Conservation (phyloP, 805 yeast species). For the Saccharomycopsis oosterbeekiorum region DNA sequence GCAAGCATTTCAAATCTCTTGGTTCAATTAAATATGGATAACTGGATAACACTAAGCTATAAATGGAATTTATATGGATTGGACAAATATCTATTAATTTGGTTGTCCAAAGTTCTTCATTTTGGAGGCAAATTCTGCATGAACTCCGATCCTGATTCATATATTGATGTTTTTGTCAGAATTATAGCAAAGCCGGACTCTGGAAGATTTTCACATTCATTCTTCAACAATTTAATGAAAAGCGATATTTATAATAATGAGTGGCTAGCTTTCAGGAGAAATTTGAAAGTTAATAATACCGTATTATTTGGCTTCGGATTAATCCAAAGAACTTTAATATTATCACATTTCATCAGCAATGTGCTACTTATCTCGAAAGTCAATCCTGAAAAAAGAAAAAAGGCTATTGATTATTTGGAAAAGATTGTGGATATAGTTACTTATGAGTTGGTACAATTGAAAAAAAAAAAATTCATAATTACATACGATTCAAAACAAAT, state of each 20-base stretch:
- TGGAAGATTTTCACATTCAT: neutral
- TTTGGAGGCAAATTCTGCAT: constrained; percentile 3
- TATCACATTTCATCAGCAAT: constrained; percentile 1
- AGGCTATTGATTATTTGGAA: neutral
- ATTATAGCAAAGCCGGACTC: constrained; percentile 1
- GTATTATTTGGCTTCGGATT: constrained; percentile 2
- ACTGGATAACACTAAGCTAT: constrained; percentile 15
- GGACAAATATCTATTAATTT: constrained; percentile 5
- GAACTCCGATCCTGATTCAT: constrained; percentile 7
- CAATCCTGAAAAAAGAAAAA: neutral
- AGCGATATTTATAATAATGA: neutral
- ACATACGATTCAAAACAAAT: neutral
- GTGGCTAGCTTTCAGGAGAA: constrained; percentile 1
- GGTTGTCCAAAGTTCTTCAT: constrained; percentile 9
- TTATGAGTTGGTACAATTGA: neutral
- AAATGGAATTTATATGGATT: constrained; percentile 11
- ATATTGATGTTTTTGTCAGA: constrained; percentile 6
- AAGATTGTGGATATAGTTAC: neutral
- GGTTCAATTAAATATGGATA: constrained; percentile 9
- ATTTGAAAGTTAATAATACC: neutral
- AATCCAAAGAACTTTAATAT: neutral
- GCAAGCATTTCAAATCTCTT: constrained; percentile 10
- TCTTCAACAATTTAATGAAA: constrained; percentile 1
- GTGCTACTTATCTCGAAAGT: neutral
- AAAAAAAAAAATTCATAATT: neutral